Evolutionary conservation across 2,329 filamentous ascomycete genomes (phyloP).

Genomic region (Eutypa lata): DNA sequence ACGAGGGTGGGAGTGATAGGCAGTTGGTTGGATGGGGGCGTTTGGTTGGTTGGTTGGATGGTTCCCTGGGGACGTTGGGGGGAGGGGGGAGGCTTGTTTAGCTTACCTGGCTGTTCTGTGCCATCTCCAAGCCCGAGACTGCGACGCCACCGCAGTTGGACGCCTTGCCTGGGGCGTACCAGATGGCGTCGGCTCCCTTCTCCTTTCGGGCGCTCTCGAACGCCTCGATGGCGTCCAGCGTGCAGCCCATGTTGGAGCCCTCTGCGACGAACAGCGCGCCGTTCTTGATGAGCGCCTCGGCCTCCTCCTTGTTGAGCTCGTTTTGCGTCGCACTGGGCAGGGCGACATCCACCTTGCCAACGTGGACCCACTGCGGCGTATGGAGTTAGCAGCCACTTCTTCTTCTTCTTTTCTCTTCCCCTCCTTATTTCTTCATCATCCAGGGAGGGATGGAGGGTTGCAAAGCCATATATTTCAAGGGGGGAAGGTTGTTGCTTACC

Average conservation of each 20-base stretch:
- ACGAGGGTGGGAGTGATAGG: no score
- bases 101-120: conserved; percentile 76
- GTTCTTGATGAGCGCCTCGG: conserved; percentile 70
- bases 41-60: no score
- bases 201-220: conserved; percentile 74
- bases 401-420: no score
- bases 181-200: conserved; percentile 69
- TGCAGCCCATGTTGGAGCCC: conserved; percentile 99
- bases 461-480: no score
- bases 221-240: conserved; percentile 87
- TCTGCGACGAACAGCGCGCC: conserved; percentile 88
- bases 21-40: no score
- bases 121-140: conserved; percentile 97
- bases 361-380: conserved; percentile 68
- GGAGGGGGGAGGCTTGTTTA: no score
- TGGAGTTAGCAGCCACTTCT: no score
- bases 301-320: conserved; percentile 91
- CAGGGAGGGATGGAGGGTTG: no score
- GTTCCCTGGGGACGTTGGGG: no score
- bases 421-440: no score
- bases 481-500: no score
- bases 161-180: conserved; percentile 97
- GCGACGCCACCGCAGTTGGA: conserved; percentile 97
- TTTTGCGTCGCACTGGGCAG: conserved; percentile 96
- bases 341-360: conserved; percentile 84